Base-by-base conservation (phyloP, 176 grass and related monocot genomes). In the Raddia guianensis region DNA sequence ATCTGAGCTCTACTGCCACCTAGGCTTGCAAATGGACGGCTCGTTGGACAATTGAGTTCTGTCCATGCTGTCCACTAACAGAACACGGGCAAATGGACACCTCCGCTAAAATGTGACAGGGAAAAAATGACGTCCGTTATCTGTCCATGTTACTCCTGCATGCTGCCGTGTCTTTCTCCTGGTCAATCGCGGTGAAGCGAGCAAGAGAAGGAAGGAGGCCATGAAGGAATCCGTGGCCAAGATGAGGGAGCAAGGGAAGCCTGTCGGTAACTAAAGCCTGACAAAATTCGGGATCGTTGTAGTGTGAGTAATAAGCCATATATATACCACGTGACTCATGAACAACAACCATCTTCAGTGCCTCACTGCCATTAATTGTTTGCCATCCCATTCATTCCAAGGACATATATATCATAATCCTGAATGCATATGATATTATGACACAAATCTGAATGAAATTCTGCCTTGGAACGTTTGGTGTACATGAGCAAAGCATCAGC, bases 151-250 rank as follows among this genome's bases (percentile, higher is more conserved):
- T n/a, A n/a, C n/a, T n/a, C n/a, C n/a, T n/a, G n/a, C n/a, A n/a
- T n/a, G n/a, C n/a, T n/a, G n/a, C n/a, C n/a, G n/a, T n/a, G n/a
- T n/a, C n/a, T n/a, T n/a, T n/a, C n/a, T n/a, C n/a, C n/a, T n/a
- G n/a, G n/a, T n/a, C n/a, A n/a, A n/a, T n/a, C n/a, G n/a, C n/a
- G n/a, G n/a, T n/a, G n/a, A n/a, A n/a, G 95, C 95, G 27, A 98
- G 85, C 82, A 94, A 80, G 90, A 98, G 79, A 77, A 75, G 95
- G 83, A 94, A 94, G 81, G 90, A 94, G 61, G 95, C 92, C 78
- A 98, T 93, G 95, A 94, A 94, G 63, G 95, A 98, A 40, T 59
- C 77, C 20, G 63, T 92, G 47, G 88, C 92, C 64, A 98, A 94
- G 76, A 50, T 98, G 73, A 81, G 74, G 89, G 95, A 98, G 88